Evolutionary conservation across 73 alveolate species (phyloP), one percentile per base, ranked within the genome.

Genomic region (Loxodes magnus): DNA sequence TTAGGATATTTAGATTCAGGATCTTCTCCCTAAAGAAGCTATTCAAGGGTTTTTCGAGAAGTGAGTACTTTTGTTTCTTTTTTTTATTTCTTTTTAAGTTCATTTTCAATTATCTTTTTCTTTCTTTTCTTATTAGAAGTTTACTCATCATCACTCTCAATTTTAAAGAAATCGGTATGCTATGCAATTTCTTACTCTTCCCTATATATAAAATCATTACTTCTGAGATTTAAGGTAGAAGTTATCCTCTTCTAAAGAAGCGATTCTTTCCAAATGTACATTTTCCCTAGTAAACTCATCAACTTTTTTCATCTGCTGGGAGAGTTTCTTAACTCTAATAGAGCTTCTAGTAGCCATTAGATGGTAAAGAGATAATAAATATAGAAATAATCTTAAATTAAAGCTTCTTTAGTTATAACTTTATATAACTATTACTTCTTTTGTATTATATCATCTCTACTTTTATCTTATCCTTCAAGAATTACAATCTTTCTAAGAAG

Each of bases 231-330:
- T 19, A 2, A 64, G 75, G 37, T 66, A 61, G 10, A 73, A 42
- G 38, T 73, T 73, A 36, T 73, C 87, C 19, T 64, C 74, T 36
- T 73, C 87, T 3, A 73, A 52, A 14, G 70, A 75, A 24, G 65
- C 81, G 16, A 73, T 28, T 17, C 87, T 25, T 16, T 29, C 36
- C 35, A 52, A 44, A 54, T 66, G 53, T 24, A 72, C 72, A 17
- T 52, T 38, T 5, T 69, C 21, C 33, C 87, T 37, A 3, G 87
- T 72, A 19, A 65, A 69, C 21, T 72, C 79, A 31, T 72, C 87
- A 16, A 72, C 87, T 4, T 30, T 29, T 16, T 63, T 35, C 87
- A 72, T 72, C 14, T 65, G 19, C 29, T 64, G 14, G 21, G 79
- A 63, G 15, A 72, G 54, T 20, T 68, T 72, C 37, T 72, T 72